These are phyloP conservation scores for Daedaleopsis nitida DNA, from an alignment of 768 basidiomycete genomes.

Conservation along the genomic window DNA sequence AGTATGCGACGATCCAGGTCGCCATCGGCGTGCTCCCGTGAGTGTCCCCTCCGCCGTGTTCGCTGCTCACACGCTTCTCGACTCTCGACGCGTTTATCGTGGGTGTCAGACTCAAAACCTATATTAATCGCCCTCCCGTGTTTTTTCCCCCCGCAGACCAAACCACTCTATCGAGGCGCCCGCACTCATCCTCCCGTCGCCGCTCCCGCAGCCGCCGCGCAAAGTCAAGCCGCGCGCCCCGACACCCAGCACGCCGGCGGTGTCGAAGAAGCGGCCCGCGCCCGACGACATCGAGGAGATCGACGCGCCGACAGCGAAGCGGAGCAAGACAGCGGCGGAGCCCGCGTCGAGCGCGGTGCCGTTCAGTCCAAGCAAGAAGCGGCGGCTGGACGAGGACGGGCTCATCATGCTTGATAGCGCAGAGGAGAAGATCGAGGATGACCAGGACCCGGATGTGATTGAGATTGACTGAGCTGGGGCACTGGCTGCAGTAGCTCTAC, in stretches of 20 bases:
- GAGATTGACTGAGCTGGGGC: slow-evolving; percentile 45
- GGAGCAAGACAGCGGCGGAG: slow-evolving; percentile 34
- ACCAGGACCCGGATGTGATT: slow-evolving; percentile 51
- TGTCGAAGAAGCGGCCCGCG: slow-evolving; percentile 52
- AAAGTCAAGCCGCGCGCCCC: slow-evolving; percentile 36
- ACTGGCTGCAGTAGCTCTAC: not conserved
- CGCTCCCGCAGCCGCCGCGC: slow-evolving; percentile 58
- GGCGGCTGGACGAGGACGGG: slow-evolving; percentile 73
- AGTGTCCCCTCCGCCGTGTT: slow-evolving; percentile 33
- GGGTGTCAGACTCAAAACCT: no score
- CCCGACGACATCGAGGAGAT: slow-evolving; percentile 44
- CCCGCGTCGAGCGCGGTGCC: slow-evolving; percentile 27
- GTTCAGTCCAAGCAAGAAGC: slow-evolving; percentile 63
- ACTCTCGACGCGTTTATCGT: not conserved
- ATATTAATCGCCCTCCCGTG: not conserved
- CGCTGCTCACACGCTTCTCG: not conserved
- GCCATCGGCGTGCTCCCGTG: slow-evolving; percentile 72
- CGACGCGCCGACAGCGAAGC: slow-evolving; percentile 57
- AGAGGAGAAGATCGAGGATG: slow-evolving; percentile 51
- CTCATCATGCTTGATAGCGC: slow-evolving; percentile 64
- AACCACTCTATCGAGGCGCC: slow-evolving; percentile 54
- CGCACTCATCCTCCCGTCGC: slow-evolving; percentile 64
- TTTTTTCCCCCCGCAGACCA: slow-evolving; percentile 38
- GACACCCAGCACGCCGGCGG: slow-evolving; percentile 44
- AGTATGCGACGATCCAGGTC: slow-evolving; percentile 69